phyloP scores from a whole-genome alignment of 805 yeast species.

The Peterozyma xylosa region DNA sequence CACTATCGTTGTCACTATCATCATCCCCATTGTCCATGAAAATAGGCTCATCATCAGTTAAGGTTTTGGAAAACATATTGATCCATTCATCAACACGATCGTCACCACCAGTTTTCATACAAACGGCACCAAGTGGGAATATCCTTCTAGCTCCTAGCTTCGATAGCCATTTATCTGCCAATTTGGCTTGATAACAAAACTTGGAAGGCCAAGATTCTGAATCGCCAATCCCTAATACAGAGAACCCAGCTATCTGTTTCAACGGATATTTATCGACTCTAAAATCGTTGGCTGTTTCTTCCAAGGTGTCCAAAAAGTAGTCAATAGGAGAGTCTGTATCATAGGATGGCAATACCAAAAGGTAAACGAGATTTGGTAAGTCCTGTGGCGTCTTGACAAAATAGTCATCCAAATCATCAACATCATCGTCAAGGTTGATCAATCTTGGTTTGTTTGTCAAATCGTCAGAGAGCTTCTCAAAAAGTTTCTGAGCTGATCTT shows the following conservation, averaged over 20 bases:
- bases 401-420: slow-evolving; percentile 78
- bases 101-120: slow-evolving; percentile 67
- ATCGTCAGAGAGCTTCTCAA: slow-evolving; percentile 25
- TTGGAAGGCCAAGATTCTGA: slow-evolving; percentile 76
- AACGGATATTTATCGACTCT: slow-evolving; percentile 80
- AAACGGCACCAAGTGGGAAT: slow-evolving; percentile 77
- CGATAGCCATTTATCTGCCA: slow-evolving; percentile 68
- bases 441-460: slow-evolving; percentile 38
- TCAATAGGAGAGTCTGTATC: slow-evolving; percentile 92
- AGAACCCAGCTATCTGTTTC: slow-evolving; percentile 61
- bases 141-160: slow-evolving; percentile 82
- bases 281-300: slow-evolving; percentile 79
- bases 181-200: slow-evolving; percentile 79
- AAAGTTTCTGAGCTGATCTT: slow-evolving; percentile 52
- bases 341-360: slow-evolving; percentile 80
- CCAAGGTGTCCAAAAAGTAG: slow-evolving; percentile 71
- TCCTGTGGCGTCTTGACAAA: slow-evolving; percentile 56
- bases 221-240: slow-evolving; percentile 87
- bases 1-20: slow-evolving; percentile 26
- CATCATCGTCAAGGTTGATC: slow-evolving; percentile 68
- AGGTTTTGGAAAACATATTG: slow-evolving; percentile 45
- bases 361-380: slow-evolving; percentile 43
- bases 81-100: slow-evolving; percentile 61
- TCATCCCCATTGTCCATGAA: slow-evolving; percentile 26
- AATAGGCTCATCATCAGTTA: slow-evolving; percentile 68